Evolutionary conservation across 306 rosid species (phyloP).

Genomic region (Citrullus colocynthis): DNA sequence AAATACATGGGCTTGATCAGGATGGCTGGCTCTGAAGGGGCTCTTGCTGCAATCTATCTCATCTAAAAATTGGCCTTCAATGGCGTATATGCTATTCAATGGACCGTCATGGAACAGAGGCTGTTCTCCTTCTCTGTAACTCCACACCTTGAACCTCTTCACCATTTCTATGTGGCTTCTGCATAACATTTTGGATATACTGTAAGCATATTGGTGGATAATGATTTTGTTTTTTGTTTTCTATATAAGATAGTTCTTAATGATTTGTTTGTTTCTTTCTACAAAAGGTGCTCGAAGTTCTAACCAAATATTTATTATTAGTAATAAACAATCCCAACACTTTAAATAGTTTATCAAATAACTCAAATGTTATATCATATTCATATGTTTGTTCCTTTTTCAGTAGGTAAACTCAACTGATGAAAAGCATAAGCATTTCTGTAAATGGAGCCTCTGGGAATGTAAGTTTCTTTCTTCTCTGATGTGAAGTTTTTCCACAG

Average conservation of each 20-base stretch:
- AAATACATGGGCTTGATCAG: constrained; percentile 36
- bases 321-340: not conserved
- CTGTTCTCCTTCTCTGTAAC: constrained; percentile 37
- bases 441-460: constrained; percentile 51
- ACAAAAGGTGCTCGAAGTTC: no score
- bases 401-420: constrained; percentile 33
- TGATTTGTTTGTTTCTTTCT: not conserved
- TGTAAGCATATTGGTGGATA: not conserved
- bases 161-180: constrained; percentile 49
- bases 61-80: constrained; percentile 45
- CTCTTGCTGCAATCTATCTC: constrained; percentile 30
- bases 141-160: constrained; percentile 48
- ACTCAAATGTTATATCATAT: not conserved
- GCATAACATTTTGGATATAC: not conserved
- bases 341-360: not conserved
- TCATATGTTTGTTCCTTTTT: not conserved
- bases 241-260: not conserved
- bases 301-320: not conserved
- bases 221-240: not conserved
- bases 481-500: constrained; percentile 25
- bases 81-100: constrained; percentile 28
- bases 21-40: constrained; percentile 31
- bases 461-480: constrained; percentile 23
- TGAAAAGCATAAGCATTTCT: constrained; percentile 50
- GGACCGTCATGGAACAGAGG: constrained; percentile 41